A percentile compares a stretch with the other conserved stretches of the same genome.
Conservation (phyloP, 169 alveolate species). For the Eimeria acervulina region DNA sequence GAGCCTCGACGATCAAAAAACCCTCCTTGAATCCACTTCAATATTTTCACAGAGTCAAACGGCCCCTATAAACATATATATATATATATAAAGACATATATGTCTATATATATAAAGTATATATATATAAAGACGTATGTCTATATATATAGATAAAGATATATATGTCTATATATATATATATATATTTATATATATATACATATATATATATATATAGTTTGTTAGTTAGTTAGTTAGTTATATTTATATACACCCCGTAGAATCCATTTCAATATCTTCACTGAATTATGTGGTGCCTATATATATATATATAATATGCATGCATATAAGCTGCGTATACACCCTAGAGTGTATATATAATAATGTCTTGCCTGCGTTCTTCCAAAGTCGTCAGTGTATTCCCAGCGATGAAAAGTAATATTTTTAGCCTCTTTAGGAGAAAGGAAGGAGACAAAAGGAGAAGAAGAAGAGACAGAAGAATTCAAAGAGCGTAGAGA, state of each 20-base stretch:
- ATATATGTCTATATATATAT: not conserved
- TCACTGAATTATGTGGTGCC: too few relatives aligned
- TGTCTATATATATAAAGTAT: not conserved
- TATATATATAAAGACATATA: too few relatives aligned
- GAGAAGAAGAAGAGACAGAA: not conserved
- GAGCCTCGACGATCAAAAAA: not conserved
- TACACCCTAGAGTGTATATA: not conserved
- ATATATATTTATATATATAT: not conserved
- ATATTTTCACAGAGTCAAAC: not conserved
- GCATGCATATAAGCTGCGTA: not conserved
- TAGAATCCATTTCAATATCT: too few relatives aligned
- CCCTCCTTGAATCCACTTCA: not conserved
- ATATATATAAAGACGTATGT: not conserved
- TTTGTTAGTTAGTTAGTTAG: too few relatives aligned
- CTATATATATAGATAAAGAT: not conserved
- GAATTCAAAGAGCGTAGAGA: too few relatives aligned
- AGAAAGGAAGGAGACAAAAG: not conserved
- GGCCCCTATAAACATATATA: not conserved
- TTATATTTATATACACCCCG: too few relatives aligned
- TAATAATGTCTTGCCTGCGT: not conserved
- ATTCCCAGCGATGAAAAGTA: not conserved
- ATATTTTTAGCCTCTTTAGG: not conserved
- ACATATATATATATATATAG: too few relatives aligned
- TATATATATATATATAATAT: not conserved
- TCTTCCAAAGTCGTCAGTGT: constrained; percentile 6